phyloP scores from a whole-genome alignment of 139 green algal genomes.

The Volvox reticuliferus region DNA sequence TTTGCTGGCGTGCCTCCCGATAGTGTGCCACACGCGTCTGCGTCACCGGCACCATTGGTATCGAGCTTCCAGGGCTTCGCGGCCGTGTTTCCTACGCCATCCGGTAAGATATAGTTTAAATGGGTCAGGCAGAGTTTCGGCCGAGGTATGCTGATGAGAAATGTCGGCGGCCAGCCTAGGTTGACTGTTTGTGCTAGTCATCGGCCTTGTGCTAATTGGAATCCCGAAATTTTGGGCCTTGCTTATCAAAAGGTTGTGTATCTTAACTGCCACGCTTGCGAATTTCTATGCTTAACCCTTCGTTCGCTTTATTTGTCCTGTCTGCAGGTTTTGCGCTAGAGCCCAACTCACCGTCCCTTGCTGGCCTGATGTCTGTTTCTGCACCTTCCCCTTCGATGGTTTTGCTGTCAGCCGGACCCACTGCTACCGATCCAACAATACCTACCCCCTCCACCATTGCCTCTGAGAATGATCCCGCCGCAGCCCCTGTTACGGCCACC shows the following conservation, averaged over 20 bases:
- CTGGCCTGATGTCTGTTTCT: background rate
- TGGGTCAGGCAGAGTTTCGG: too few relatives aligned
- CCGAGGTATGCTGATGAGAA: too few relatives aligned
- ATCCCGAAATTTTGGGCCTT: too few relatives aligned
- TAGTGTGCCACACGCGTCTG: background rate
- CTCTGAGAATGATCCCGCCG: background rate
- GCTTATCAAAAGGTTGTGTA: too few relatives aligned
- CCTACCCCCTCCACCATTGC: background rate
- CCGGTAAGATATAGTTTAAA: background rate
- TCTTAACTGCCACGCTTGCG: too few relatives aligned
- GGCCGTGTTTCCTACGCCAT: background rate
- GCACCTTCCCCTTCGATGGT: background rate
- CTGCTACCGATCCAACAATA: background rate
- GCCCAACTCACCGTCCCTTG: constrained; percentile 13
- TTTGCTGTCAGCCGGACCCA: background rate
- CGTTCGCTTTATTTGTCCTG: too few relatives aligned
- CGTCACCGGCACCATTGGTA: background rate
- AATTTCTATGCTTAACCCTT: too few relatives aligned
- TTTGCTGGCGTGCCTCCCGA: background rate
- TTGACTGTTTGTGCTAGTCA: too few relatives aligned
- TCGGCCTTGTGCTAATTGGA: too few relatives aligned
- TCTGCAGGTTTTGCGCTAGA: background rate
- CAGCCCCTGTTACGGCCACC: background rate
- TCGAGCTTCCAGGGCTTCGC: constrained; percentile 32
- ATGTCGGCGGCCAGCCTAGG: too few relatives aligned